These are phyloP conservation scores for Aeminium ludgeri DNA, from an alignment of 495 filamentous ascomycete genomes.

Conservation along the genomic window DNA sequence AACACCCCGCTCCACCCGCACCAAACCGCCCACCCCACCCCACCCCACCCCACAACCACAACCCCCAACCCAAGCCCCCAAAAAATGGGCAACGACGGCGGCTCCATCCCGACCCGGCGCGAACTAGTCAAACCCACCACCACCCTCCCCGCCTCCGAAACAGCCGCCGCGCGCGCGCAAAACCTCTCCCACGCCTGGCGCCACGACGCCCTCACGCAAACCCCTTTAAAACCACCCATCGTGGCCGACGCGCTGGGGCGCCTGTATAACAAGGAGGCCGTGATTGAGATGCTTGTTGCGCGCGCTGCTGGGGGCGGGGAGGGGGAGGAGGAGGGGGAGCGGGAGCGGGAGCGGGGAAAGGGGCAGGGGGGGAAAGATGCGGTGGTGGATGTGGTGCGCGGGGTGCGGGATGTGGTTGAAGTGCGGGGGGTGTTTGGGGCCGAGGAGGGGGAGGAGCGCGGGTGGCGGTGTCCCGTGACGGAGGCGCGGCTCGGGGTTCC, in stretches of 20 bases:
- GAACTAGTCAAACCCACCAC: slow-evolving; percentile 87
- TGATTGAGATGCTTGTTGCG: slow-evolving; percentile 64
- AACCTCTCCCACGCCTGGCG: too few relatives aligned
- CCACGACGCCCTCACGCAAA: too few relatives aligned
- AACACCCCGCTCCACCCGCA: too few relatives aligned
- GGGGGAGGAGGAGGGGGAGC: slow-evolving; percentile 47
- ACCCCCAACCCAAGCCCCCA: background rate
- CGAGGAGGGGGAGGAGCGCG: slow-evolving; percentile 19
- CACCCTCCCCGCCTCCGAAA: slow-evolving; percentile 69
- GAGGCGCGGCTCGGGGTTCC: slow-evolving; percentile 68
- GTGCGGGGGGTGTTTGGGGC: slow-evolving; percentile 56
- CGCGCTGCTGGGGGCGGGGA: slow-evolving; percentile 31
- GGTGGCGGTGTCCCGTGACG: slow-evolving; percentile 78
- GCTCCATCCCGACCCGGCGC: slow-evolving; percentile 81
- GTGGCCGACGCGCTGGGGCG: slow-evolving; percentile 75
- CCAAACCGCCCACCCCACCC: background rate
- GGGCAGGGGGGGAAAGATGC: too few relatives aligned
- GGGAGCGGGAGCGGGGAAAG: too few relatives aligned
- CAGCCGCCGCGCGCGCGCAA: slow-evolving; percentile 68
- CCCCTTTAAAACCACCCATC: too few relatives aligned
- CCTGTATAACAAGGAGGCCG: slow-evolving; percentile 88
- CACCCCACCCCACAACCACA: background rate
- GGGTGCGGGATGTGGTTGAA: slow-evolving; percentile 74
- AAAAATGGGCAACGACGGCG: slow-evolving; percentile 89
- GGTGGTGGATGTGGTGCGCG: slow-evolving; percentile 66